Conservation (phyloP, 345 rosid genomes). For the Kernera saxatilis region DNA sequence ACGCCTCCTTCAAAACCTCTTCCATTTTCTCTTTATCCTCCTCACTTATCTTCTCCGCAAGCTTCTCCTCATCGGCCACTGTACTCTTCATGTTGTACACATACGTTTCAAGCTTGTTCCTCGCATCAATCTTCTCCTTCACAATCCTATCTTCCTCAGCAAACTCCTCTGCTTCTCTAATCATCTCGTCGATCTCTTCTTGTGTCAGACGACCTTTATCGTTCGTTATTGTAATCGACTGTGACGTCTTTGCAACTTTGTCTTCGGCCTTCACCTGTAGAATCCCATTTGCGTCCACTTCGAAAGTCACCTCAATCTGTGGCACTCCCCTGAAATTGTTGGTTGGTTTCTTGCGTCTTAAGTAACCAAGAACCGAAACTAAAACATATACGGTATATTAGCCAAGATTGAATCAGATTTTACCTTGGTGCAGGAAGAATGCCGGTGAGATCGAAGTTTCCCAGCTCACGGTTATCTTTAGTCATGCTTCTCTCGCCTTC, state of each 20-base stretch:
- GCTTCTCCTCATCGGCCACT: constrained; percentile 37
- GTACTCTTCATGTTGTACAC: constrained; percentile 47
- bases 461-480: constrained; percentile 51
- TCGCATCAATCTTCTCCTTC: constrained; percentile 47
- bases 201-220: constrained; percentile 49
- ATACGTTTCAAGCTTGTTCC: constrained; percentile 52
- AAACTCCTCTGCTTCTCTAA: constrained; percentile 51
- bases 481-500: constrained; percentile 55
- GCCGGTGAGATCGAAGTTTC: constrained; percentile 46
- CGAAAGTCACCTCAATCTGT: constrained; percentile 43
- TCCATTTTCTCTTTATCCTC: constrained; percentile 54
- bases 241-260: constrained; percentile 41
- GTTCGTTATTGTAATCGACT: constrained; percentile 45
- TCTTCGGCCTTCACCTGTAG: constrained; percentile 54
- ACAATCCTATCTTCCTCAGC: constrained; percentile 47
- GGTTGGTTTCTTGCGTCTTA: neutral
- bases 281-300: constrained; percentile 48
- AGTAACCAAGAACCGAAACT: neutral
- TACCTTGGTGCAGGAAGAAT: constrained; percentile 60
- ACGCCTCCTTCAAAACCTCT: constrained; percentile 36
- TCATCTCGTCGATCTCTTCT: constrained; percentile 56
- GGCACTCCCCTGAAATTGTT: constrained; percentile 30
- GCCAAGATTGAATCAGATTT: neutral
- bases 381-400: neutral
- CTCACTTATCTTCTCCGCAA: constrained; percentile 38